A percentile compares a stretch with the other conserved stretches of the same genome.
Conservation (phyloP, 768 basidiomycete species). For the Leccinum arenicola region DNA sequence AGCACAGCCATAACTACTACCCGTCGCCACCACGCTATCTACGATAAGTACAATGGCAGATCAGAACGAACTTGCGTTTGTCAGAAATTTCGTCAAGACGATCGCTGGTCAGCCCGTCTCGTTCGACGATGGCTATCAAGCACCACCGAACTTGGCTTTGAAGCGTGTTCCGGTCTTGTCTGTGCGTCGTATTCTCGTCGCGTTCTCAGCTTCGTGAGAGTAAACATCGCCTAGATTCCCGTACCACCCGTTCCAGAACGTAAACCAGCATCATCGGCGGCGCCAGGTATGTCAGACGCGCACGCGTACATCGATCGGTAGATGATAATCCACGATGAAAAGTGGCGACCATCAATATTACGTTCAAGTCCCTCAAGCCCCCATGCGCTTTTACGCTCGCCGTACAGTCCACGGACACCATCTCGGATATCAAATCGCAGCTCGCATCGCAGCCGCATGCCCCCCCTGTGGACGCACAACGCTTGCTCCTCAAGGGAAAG, state of each 20-base stretch:
- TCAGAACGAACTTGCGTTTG: conserved; percentile 57
- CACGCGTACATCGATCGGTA: conserved; percentile 11
- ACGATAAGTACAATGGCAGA: conserved; percentile 45
- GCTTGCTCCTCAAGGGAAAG: conserved; percentile 92
- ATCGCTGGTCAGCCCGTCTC: conserved; percentile 64
- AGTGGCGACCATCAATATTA: conserved; percentile 50
- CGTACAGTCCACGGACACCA: conserved; percentile 78
- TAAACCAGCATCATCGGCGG: conserved; percentile 34
- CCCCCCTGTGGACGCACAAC: conserved; percentile 76
- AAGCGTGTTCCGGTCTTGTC: conserved; percentile 69
- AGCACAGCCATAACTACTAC: conserved; percentile 20
- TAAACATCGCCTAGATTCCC: conserved; percentile 42
- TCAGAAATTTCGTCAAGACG: conserved; percentile 61
- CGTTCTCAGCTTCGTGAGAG: neutral
- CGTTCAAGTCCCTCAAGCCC: conserved; percentile 92
- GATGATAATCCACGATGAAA: neutral
- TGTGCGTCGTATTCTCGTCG: conserved; percentile 37
- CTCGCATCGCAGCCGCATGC: conserved; percentile 66
- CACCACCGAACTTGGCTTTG: conserved; percentile 61
- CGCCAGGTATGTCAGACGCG: conserved; percentile 28
- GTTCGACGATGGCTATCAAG: conserved; percentile 75
- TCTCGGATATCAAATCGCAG: conserved; percentile 74
- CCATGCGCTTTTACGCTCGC: conserved; percentile 69
- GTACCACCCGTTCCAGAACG: conserved; percentile 60
- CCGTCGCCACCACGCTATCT: neutral